A percentile compares a stretch with the other conserved stretches of the same genome.
phyloP scores from a whole-genome alignment of 371 early-diverging fungal genomes.

The Dinochytrium kinnereticum region DNA sequence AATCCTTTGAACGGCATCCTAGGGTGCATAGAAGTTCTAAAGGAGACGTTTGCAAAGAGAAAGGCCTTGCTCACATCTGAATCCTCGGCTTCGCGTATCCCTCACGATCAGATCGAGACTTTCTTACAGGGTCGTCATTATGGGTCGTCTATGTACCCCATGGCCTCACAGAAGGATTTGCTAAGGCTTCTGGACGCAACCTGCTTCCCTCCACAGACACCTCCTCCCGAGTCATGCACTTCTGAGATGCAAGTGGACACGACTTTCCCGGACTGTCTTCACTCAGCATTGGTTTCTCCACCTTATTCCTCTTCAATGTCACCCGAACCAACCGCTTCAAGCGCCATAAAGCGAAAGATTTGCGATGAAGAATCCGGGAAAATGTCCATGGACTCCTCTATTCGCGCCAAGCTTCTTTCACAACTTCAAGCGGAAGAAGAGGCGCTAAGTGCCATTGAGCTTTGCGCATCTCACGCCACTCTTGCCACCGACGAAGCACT shows the following conservation, averaged over 20 bases:
- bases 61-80: background rate
- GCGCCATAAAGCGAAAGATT: too few species aligned
- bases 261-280: background rate
- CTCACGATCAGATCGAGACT: background rate
- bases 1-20: slow-evolving; percentile 5
- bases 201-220: background rate
- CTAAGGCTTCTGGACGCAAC: background rate
- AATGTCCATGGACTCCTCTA: background rate
- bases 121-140: background rate
- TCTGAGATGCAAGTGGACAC: background rate
- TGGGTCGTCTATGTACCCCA: background rate
- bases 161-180: background rate
- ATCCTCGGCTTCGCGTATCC: background rate
- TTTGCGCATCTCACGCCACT: background rate
- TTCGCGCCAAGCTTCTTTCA: background rate
- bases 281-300: too few species aligned
- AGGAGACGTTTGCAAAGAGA: background rate
- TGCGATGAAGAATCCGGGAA: too few species aligned
- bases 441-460: background rate
- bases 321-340: background rate
- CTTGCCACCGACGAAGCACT: background rate
- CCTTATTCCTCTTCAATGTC: too few species aligned
- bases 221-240: background rate
- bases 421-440: slow-evolving; percentile 3
- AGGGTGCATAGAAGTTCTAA: background rate